Percentiles rank a stretch among this genome's conserved stretches.
Conservation (phyloP, 2,329 filamentous ascomycete genomes). For the Plectosphaerella plurivora region DNA sequence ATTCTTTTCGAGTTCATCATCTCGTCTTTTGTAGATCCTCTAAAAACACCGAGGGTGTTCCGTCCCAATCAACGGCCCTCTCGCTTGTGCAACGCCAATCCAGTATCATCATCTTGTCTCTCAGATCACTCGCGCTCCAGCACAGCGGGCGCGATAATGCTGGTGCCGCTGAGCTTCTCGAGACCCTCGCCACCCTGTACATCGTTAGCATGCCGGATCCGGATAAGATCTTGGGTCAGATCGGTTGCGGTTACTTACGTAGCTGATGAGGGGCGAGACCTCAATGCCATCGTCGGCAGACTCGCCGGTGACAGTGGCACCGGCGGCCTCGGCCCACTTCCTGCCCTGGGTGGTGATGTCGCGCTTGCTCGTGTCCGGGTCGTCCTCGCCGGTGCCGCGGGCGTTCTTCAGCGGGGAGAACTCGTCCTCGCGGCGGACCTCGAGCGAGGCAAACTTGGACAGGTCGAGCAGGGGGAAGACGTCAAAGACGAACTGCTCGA, state of each 20-base stretch:
- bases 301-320: slow-evolving; percentile 68
- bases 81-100: background rate
- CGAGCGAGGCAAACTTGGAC: slow-evolving; percentile 88
- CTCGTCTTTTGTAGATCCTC: no score
- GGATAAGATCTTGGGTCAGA: background rate
- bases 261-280: slow-evolving; percentile 89
- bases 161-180: slow-evolving; percentile 48
- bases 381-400: slow-evolving; percentile 80
- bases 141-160: slow-evolving; percentile 47
- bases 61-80: background rate
- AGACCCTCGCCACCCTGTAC: slow-evolving; percentile 58
- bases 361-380: slow-evolving; percentile 84
- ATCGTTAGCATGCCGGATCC: slow-evolving; percentile 12
- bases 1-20: no score
- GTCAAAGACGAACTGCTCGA: slow-evolving; percentile 99
- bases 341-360: slow-evolving; percentile 89
- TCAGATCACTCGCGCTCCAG: slow-evolving; percentile 38
- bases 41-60: background rate
- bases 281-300: slow-evolving; percentile 67
- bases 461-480: slow-evolving; percentile 88
- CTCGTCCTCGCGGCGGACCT: slow-evolving; percentile 95
- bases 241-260: slow-evolving; percentile 59
- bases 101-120: background rate
- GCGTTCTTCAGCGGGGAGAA: slow-evolving; percentile 97
- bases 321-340: slow-evolving; percentile 78